Base-by-base conservation (phyloP, 306 rosid genomes). In the Benincasa hispida region DNA sequence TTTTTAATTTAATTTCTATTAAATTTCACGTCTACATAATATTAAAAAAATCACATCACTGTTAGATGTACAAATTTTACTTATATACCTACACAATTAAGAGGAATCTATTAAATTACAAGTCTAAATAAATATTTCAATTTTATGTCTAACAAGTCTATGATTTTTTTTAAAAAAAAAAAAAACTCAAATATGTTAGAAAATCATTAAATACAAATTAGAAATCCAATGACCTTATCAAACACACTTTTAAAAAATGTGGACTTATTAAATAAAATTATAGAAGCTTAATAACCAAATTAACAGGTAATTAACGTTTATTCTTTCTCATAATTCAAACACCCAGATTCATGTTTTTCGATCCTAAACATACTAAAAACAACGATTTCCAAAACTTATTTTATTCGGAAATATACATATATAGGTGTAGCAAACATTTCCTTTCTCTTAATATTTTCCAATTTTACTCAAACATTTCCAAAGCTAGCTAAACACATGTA, bases 131-230 rank as follows among this genome's bases (percentile, higher is more conserved):
- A 17, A 5, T 17, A 9, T 5, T 17, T 17, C 21, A 50, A 50
- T 17, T 50, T 50, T 50, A 21, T 50, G 8, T 50, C 55, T 50
- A 50, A 15, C 21, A 50, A 5, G 21, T 50, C n/a, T 5, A 50
- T 1, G 6, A 0, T 2, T 51, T n/a, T n/a, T n/a, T n/a, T n/a
- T n/a, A n/a, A n/a, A n/a, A n/a, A 4, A 0, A 1, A 2, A 51
- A 6, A 17, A 50, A 5, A 0, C 0, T 6, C 0, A 2, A 51
- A 18, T 51, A 5, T 19, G 0, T 18, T 51, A 51, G 1, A 1
- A 18, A 51, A 18, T 0, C 18, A 18, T 51, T 51, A 18, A 1
- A 51, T 15, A 15, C 55, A 51, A 51, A 18, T 51, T 51, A 1
- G 18, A 51, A 51, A 51, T 51, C 1, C 6, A 18, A 1, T 18